Evolutionary conservation across 2,329 filamentous ascomycete genomes (phyloP), one percentile per base, ranked within the genome.

Genomic region (Aspergillus brasiliensis): DNA sequence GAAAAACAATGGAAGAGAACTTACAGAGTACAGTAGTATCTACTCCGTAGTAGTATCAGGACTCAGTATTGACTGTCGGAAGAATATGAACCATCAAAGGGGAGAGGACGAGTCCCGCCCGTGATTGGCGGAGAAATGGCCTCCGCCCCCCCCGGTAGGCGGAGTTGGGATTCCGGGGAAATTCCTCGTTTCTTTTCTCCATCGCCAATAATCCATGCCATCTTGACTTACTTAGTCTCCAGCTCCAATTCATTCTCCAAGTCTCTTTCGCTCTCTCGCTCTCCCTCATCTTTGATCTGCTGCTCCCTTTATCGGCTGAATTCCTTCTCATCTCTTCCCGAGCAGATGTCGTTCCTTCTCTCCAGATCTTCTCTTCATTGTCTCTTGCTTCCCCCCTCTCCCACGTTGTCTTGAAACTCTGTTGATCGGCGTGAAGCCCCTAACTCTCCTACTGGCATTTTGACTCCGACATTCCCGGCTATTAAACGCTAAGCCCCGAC

Each of bases 41-140:
- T 6, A 6, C 31, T 34, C 31, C 11, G 31, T 34, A 34, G 31
- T 34, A 15, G 13, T 34, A 13, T 11, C 13, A 34, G 31, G 2
- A 13, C 13, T 13, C n/a, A n/a, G 11, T 6, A 15, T 34, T 13
- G 31, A 5, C 5, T 34, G 31, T 13, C 31, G 31, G 31, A 34
- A 34, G 31, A 34, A 13, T 34, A 34, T 10, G 10, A 34, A 34
- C 5, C 5, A 34, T 34, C 31, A 34, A 17, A 13, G 4, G 31
- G 25, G 51, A 6, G 6, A 28, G 11, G 38, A 37, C 13, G n/a
- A 44, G 19, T 15, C 25, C 17, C 38, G 27, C 25, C 19, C 17
- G 6, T 72, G 61, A 75, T 75, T 75, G 72, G 72, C 69, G 72
- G 72, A 75, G 66, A 68, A 75, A 73, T 64, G 46, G 52, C 56